phyloP scores from a whole-genome alignment of 2,329 filamentous ascomycete genomes.

The Stagonosporopsis chrysanthemi region DNA sequence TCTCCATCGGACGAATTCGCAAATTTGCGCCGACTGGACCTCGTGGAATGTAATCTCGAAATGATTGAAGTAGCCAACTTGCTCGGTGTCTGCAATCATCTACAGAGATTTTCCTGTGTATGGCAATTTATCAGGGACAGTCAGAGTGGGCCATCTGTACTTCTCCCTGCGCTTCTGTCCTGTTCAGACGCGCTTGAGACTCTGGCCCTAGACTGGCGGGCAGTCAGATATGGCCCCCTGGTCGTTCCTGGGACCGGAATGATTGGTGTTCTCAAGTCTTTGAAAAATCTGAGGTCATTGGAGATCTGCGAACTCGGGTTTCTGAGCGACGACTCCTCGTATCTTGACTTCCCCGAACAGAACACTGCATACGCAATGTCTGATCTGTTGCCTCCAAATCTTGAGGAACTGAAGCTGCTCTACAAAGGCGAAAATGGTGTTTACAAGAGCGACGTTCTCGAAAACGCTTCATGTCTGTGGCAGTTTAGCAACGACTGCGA shows the following conservation, averaged over 20 bases:
- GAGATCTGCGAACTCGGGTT: conserved; percentile 24
- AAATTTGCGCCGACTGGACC: conserved; percentile 28
- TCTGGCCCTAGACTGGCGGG: conserved; percentile 24
- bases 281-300: conserved; percentile 20
- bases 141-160: conserved; percentile 2
- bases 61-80: conserved; percentile 21
- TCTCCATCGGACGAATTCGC: background rate
- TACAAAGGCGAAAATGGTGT: background rate
- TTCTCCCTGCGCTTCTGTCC: conserved; percentile 20
- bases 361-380: conserved; percentile 2
- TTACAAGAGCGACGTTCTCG: background rate
- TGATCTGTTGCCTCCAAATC: conserved; percentile 19
- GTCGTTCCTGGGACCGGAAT: background rate
- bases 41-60: conserved; percentile 26
- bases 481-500: conserved; percentile 16
- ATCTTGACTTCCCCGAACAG: conserved; percentile 4
- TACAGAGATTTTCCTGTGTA: conserved; percentile 32
- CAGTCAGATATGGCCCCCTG: background rate
- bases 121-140: conserved; percentile 26
- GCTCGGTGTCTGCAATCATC: conserved; percentile 18
- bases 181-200: conserved; percentile 28
- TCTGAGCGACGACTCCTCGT: background rate
- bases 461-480: conserved; percentile 9
- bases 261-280: conserved; percentile 21
- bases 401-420: conserved; percentile 23